A percentile compares a stretch with the other conserved stretches of the same genome.
These are phyloP conservation scores for Fusarium buharicum DNA, from an alignment of 2,329 filamentous ascomycete genomes.

Conservation along the genomic window DNA sequence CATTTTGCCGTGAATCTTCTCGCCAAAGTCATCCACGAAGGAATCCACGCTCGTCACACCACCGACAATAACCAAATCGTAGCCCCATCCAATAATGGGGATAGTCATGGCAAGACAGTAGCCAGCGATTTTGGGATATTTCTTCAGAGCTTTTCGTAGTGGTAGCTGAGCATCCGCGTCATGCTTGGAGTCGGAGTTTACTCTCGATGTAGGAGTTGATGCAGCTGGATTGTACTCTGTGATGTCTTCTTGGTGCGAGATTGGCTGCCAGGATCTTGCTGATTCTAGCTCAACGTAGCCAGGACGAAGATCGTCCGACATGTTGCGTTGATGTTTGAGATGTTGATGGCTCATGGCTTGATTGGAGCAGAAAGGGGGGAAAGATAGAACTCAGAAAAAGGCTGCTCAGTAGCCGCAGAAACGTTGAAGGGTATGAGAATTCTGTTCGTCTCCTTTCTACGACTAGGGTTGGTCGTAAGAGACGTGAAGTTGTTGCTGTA, in stretches of 20 bases:
- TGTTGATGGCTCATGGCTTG: slow-evolving; percentile 17
- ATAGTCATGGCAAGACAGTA: slow-evolving; percentile 45
- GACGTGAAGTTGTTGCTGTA: too few species aligned
- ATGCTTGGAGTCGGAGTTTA: neutral
- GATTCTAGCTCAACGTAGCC: slow-evolving; percentile 26
- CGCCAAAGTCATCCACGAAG: slow-evolving; percentile 47
- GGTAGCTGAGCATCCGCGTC: slow-evolving; percentile 36
- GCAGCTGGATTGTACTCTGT: slow-evolving; percentile 15
- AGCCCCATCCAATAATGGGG: slow-evolving; percentile 48
- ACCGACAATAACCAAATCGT: slow-evolving; percentile 45
- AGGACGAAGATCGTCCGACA: slow-evolving; percentile 4
- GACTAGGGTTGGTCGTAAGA: too few species aligned
- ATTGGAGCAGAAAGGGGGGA: neutral
- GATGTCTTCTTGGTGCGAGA: slow-evolving; percentile 15
- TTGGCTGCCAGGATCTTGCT: slow-evolving; percentile 5
- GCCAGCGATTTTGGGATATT: slow-evolving; percentile 43
- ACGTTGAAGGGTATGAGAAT: too few species aligned
- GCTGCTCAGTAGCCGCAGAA: too few species aligned
- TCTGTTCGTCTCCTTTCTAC: too few species aligned
- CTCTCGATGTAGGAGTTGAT: neutral
- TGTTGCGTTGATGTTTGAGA: slow-evolving; percentile 5
- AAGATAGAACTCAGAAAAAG: neutral
- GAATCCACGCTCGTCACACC: slow-evolving; percentile 44
- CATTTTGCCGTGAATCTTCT: slow-evolving; percentile 35
- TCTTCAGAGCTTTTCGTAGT: slow-evolving; percentile 41